A percentile compares a stretch with the other conserved stretches of the same genome.
phyloP scores from a whole-genome alignment of 2,329 filamentous ascomycete species.

The Scolecobasidium constrictum region DNA sequence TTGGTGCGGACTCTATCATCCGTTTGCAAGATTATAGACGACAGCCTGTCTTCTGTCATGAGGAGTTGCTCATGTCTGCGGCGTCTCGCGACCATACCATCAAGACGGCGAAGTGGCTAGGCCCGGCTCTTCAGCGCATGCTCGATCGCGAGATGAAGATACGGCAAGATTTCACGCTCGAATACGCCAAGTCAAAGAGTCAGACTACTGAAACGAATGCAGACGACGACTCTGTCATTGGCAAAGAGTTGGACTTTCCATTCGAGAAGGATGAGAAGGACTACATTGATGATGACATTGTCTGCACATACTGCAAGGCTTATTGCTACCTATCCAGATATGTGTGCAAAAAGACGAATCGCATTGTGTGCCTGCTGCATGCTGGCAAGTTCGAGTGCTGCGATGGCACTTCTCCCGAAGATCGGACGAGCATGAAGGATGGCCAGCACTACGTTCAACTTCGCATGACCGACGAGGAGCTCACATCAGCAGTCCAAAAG shows the following conservation, averaged over 20 bases:
- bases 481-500: constrained; percentile 58
- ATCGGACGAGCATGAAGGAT: constrained; percentile 47
- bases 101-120: constrained; percentile 89
- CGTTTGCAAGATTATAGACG: constrained; percentile 77
- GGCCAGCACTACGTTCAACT: constrained; percentile 63
- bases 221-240: constrained; percentile 40
- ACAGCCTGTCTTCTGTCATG: constrained; percentile 94
- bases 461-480: constrained; percentile 61
- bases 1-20: constrained; percentile 75
- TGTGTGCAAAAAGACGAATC: constrained; percentile 70
- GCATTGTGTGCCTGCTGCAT: constrained; percentile 72
- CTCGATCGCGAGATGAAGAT: constrained; percentile 60
- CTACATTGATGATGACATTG: constrained; percentile 82
- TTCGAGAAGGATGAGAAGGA: constrained; percentile 47
- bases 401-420: constrained; percentile 46
- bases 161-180: constrained; percentile 56
- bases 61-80: constrained; percentile 86
- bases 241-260: constrained; percentile 19
- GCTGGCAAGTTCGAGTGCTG: constrained; percentile 76
- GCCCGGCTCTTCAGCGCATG: constrained; percentile 73
- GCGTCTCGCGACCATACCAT: constrained; percentile 65
- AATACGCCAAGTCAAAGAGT: constrained; percentile 44
- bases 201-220: constrained; percentile 27
- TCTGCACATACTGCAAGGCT: constrained; percentile 83
- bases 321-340: constrained; percentile 89